Conservation (phyloP, 106 monocot genomes). For the Dioscorea zingiberensis region DNA sequence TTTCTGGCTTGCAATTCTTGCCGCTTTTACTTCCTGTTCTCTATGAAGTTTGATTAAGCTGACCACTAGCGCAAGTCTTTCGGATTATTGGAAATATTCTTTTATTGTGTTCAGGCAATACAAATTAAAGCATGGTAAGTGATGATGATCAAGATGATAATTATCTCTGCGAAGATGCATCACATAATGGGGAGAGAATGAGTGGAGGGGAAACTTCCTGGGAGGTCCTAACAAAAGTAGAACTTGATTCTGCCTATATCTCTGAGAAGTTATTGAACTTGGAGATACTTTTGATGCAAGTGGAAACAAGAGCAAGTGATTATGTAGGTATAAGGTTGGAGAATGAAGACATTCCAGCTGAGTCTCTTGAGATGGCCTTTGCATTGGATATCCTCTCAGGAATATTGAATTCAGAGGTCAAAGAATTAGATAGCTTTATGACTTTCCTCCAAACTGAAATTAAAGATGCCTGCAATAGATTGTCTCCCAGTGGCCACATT, state of each 20-base stretch:
- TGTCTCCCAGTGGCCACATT: background rate
- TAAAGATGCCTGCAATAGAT: slow-evolving; percentile 15
- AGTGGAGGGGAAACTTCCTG: slow-evolving; percentile 7
- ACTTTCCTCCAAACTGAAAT: slow-evolving; percentile 43
- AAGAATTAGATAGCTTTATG: slow-evolving; percentile 62
- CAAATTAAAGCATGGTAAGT: slow-evolving; percentile 4
- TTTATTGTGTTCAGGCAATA: too few species aligned
- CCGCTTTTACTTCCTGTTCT: too few species aligned
- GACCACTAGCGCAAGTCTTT: too few species aligned
- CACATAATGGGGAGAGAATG: slow-evolving; percentile 9
- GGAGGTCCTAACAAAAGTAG: slow-evolving; percentile 37
- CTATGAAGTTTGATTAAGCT: too few species aligned
- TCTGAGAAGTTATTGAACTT: slow-evolving; percentile 69
- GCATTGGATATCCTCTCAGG: slow-evolving; percentile 60
- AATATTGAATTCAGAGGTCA: slow-evolving; percentile 57
- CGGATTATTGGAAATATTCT: too few species aligned
- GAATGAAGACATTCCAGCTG: slow-evolving; percentile 22
- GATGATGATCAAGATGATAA: slow-evolving; percentile 6
- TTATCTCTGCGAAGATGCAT: slow-evolving; percentile 1
- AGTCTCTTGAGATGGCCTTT: slow-evolving; percentile 36
- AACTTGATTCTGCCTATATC: slow-evolving; percentile 50
- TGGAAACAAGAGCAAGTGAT: slow-evolving; percentile 29
- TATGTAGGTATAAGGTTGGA: slow-evolving; percentile 31
- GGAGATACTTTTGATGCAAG: slow-evolving; percentile 55
- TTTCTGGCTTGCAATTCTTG: too few species aligned